Base-by-base conservation (phyloP, 768 basidiomycete species). In the Porphyrellus cyaneotinctus region DNA sequence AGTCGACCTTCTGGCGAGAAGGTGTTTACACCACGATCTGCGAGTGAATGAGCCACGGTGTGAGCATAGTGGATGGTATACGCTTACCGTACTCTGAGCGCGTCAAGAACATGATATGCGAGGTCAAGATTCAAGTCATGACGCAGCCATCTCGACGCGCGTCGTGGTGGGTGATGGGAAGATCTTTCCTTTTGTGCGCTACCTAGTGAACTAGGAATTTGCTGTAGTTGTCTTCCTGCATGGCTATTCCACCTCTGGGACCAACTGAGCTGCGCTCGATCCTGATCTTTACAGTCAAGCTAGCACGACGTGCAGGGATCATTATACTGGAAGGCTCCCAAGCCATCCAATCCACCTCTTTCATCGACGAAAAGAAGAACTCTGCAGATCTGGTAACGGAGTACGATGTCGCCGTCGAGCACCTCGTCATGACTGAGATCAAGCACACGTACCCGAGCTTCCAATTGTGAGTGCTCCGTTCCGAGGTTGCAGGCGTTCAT, bases 1-100 rank as follows among this genome's bases (percentile, higher is more conserved):
- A 99, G 74, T 66, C 95, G 94, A 39, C 95, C 95, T 73, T 97
- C 95, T 11, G 95, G 95, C 17, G 95, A 97, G 78, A 97, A 98
- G 59, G 95, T 98, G 77, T 97, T 97, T 51, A 97, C 94, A 78
- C 94, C 95, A 64, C 95, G 87, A 73, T 97, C 95, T 91, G 61
- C 10, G 22, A 12, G 35, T 47, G 24, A 36, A 36, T 52, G 26
- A 43, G 51, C 6, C 33, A 53, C 41, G 43, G 32, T 22, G 36
- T 20, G 22, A 4, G 14, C 0, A 8, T 10, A 8, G 6, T 6
- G 5, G 15, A 23, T 13, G 6, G 2, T 33, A 22, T 33, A 33
- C 30, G 46, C 69, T 42, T 52, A 90, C 91, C 91, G 73, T 93
- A 95, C 79, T 94, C 91, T 76, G 91, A 94, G 78, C 91, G 87